A percentile compares a stretch with the other conserved stretches of the same genome.
Conservation (phyloP, 2,329 filamentous ascomycete species). For the Ascochyta clinopodiicola region DNA sequence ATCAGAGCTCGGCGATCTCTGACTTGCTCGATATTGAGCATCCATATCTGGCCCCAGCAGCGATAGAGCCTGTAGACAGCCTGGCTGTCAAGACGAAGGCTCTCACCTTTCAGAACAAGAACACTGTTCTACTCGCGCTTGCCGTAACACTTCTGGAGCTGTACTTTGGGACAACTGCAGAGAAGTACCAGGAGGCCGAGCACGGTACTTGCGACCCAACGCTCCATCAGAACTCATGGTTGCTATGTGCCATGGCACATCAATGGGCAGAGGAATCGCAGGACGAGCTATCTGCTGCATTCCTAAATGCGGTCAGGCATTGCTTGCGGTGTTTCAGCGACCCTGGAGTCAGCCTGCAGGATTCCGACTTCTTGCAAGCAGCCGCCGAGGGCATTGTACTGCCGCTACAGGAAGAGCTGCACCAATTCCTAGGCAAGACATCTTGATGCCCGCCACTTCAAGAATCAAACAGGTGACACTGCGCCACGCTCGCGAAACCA, state of each 20-base stretch:
- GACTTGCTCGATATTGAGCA: conserved; percentile 39
- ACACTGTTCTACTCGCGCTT: conserved; percentile 43
- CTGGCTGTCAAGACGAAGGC: conserved; percentile 4
- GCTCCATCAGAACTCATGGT: conserved; percentile 35
- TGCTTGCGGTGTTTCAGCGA: conserved; percentile 46
- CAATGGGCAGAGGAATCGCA: conserved; percentile 44
- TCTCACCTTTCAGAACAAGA: conserved; percentile 40
- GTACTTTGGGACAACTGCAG: conserved; percentile 45
- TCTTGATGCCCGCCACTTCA: conserved; percentile 13
- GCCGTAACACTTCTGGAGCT: conserved; percentile 46
- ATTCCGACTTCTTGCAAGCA: conserved; percentile 44
- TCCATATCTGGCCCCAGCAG: conserved; percentile 39
- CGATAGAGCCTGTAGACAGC: not conserved
- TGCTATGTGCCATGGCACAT: conserved; percentile 41
- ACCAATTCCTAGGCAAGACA: conserved; percentile 44
- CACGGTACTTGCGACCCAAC: conserved; percentile 18
- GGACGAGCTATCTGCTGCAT: conserved; percentile 46
- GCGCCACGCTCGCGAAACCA: not conserved
- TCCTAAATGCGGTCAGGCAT: conserved; percentile 42
- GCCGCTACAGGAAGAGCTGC: conserved; percentile 46
- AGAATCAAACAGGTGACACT: not conserved
- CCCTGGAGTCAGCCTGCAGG: conserved; percentile 42
- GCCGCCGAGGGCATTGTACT: conserved; percentile 47
- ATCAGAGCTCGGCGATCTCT: conserved; percentile 25
- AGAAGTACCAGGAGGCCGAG: conserved; percentile 38